Evolutionary conservation across 2,329 filamentous ascomycete genomes (phyloP).

Genomic region (Fusarium sp.): DNA sequence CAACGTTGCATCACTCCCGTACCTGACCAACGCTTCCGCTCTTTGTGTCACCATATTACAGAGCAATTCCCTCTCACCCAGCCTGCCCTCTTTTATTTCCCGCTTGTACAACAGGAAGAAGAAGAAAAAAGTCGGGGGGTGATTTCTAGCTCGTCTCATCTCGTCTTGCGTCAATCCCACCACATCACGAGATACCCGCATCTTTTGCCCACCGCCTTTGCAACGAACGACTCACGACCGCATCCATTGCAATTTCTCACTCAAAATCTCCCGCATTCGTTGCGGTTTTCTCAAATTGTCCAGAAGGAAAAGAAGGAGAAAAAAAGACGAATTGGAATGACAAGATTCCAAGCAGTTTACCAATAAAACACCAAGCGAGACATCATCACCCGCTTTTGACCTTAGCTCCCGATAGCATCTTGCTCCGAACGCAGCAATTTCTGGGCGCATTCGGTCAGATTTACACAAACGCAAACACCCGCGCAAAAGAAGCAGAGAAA

Average conservation of each 20-base stretch:
- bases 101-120: background rate
- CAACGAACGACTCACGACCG: conserved; percentile 11
- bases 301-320: conserved; percentile 30
- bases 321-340: conserved; percentile 1
- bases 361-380: conserved; percentile 22
- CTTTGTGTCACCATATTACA: conserved; percentile 7
- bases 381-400: conserved; percentile 8
- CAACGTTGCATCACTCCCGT: conserved; percentile 17
- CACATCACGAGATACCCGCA: conserved; percentile 32
- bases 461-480: conserved; percentile 11
- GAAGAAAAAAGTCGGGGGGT: background rate
- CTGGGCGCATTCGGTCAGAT: conserved; percentile 13
- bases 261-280: background rate
- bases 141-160: background rate
- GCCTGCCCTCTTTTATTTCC: background rate
- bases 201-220: conserved; percentile 30
- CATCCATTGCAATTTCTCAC: conserved; percentile 15
- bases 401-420: conserved; percentile 5
- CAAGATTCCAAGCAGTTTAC: background rate
- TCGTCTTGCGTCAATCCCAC: background rate
- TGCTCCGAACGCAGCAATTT: conserved; percentile 7
- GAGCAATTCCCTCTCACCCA: background rate
- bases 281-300: background rate
- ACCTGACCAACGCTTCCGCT: conserved; percentile 1
- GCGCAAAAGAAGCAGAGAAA: background rate